Evolutionary conservation across 1,139 yeast species (phyloP), one percentile per base, ranked within the genome.

Genomic region (Taphrina communis): DNA sequence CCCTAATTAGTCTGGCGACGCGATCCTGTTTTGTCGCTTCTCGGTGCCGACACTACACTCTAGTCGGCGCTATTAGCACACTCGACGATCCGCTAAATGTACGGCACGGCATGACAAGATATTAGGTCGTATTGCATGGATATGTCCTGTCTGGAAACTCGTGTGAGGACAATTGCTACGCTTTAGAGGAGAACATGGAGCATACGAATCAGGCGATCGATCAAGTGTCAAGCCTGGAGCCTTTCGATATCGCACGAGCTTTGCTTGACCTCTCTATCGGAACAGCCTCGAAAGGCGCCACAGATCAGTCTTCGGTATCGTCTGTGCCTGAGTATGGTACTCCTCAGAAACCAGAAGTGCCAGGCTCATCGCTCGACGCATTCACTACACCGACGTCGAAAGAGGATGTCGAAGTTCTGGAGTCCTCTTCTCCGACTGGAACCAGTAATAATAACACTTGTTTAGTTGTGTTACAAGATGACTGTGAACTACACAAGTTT

Each of bases 401-500:
- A n/a, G 8, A 50, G 21, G 36, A 50, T 50, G n/a, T 50, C 11
- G 36, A 50, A 11, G 5, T 7, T 50, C 36, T 8, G n/a, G 8
- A 21, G 36, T 31, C 9, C n/a, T 50, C 53, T 21, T 35, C 12
- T 11, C n/a, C 53, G 36, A 50, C 53, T 21, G 11, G 5, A 11
- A 19, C 19, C 17, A 11, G 7, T 35, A 31, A 6, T 31, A 35
- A 53, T 6, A 38, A 60, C 42, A 36, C 25, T 6, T 63, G 67
- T 38, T 61, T 63, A 2, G 68, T 50, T 9, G 41, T 69, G 57
- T 6, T 57, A 38, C 57, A 71, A 73, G 53, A 75, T 76, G 6
- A 71, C 73, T 46, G 71, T 77, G 25, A 63, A 76, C 9, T 72
- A 76, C 31, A 90, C 77, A 85, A 86, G 1, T 90, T 89, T 76